These are phyloP conservation scores for Alternaria longipes DNA, from an alignment of 2,329 filamentous ascomycete genomes.

Conservation along the genomic window DNA sequence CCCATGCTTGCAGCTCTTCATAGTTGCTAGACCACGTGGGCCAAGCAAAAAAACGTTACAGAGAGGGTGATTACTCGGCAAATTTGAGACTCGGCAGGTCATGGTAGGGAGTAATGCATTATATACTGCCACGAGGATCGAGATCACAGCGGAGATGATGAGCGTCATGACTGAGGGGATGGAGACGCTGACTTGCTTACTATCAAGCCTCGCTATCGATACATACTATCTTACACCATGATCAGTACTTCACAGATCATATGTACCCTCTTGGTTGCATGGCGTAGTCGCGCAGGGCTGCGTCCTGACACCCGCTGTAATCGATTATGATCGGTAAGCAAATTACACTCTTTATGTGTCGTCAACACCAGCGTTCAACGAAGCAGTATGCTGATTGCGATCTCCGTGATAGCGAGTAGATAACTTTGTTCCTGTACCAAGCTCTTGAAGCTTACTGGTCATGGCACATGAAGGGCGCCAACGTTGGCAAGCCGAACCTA, in stretches of 20 bases:
- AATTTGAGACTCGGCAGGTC: not conserved
- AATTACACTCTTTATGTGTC: not conserved
- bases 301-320: too few relatives aligned
- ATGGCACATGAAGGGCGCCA: too few relatives aligned
- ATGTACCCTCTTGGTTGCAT: too few relatives aligned
- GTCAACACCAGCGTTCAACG: not conserved
- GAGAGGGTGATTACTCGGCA: not conserved
- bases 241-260: too few relatives aligned
- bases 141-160: not conserved
- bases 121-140: not conserved
- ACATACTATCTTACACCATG: too few relatives aligned
- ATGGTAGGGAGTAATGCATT: not conserved
- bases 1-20: conserved; percentile 2
- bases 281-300: too few relatives aligned
- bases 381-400: not conserved
- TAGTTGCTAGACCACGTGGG: not conserved
- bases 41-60: not conserved
- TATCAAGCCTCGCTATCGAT: too few relatives aligned
- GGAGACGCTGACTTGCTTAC: not conserved
- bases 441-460: too few relatives aligned
- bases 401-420: too few relatives aligned
- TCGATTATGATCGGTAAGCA: not conserved
- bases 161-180: too few relatives aligned
- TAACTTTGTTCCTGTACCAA: too few relatives aligned
- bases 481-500: too few relatives aligned